Evolutionary conservation across 2,329 filamentous ascomycete genomes (phyloP), one percentile per base, ranked within the genome.

Genomic region (Xylaria arbuscula): DNA sequence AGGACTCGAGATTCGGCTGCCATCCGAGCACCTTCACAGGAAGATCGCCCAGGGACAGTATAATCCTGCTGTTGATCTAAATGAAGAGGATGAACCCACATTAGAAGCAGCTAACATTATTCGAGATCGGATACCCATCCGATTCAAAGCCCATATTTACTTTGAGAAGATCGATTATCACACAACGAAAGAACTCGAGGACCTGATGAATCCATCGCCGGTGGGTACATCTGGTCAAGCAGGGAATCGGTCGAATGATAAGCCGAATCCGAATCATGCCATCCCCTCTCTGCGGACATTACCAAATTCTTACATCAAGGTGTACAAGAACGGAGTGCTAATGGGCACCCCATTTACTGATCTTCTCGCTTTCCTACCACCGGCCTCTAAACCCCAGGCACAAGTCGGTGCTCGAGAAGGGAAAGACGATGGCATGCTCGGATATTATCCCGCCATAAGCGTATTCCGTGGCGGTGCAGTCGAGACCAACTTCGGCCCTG

Each of bases 131-230:
- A 93, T 98, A 53, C 94, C 96, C 0, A 97, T 98, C 72, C 90
- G 94, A 10, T 97, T 97, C 84, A 98, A 97, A 80, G 90, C 92
- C 50, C 93, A 97, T 78, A 92, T 94, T 62, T 97, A 97, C 82
- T 98, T 97, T 80, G 95, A 98, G 81, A 92, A 93, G 77, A 92
- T 94, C 72, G 94, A 97, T 77, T 97, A 97, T 79, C 92, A 95
- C 74, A 86, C 93, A 0, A 92, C 91, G 11, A 97, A 97, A 78
- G 92, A 97, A 72, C 89, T 98, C 48, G 94, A 98, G 75, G 92
- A 97, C 75, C 82, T 92, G 22, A 90, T 94, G 85, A 93, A 92
- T 76, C 90, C 90, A 1, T 87, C 89, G 15, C 85, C 88, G 2
- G 77, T 83, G 60, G 78, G 82, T 40, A 79, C 83, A 7, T 80